phyloP scores from a whole-genome alignment of 768 basidiomycete genomes.

The Macrocybe gigantea region DNA sequence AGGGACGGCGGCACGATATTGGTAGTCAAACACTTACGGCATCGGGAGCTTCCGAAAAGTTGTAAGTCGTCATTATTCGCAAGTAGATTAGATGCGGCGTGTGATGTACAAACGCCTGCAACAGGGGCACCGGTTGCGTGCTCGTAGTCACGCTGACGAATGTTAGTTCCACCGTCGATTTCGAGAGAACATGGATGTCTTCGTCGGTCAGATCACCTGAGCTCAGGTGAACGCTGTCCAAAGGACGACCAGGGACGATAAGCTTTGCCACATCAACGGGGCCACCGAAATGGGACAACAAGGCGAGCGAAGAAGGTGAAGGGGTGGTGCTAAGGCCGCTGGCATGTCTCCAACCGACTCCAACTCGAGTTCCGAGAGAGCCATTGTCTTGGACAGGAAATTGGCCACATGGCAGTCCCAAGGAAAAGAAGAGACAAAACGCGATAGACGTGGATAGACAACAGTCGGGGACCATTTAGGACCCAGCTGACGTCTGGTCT shows the following conservation, averaged over 20 bases:
- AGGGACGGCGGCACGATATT: constrained; percentile 8
- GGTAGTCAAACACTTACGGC: constrained; percentile 32
- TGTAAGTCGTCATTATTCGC: constrained; percentile 56
- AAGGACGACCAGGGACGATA: constrained; percentile 62
- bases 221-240: constrained; percentile 56
- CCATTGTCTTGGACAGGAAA: constrained; percentile 53
- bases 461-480: constrained; percentile 26
- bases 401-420: constrained; percentile 51
- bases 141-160: constrained; percentile 57
- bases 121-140: constrained; percentile 49
- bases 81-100: constrained; percentile 62
- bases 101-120: constrained; percentile 47
- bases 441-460: constrained; percentile 42
- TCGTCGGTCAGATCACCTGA: constrained; percentile 55
- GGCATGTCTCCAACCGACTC: constrained; percentile 27
- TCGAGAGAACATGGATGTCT: constrained; percentile 45
- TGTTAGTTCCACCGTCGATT: constrained; percentile 43
- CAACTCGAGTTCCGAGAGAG: constrained; percentile 49
- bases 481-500: constrained; percentile 51
- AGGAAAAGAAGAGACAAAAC: constrained; percentile 56
- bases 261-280: constrained; percentile 47
- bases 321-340: constrained; percentile 18
- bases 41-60: constrained; percentile 43
- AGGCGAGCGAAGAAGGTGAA: constrained; percentile 31
- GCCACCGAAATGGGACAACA: constrained; percentile 55